Base-by-base conservation (phyloP, 2,329 filamentous ascomycete genomes). In the Venturia carpophila region DNA sequence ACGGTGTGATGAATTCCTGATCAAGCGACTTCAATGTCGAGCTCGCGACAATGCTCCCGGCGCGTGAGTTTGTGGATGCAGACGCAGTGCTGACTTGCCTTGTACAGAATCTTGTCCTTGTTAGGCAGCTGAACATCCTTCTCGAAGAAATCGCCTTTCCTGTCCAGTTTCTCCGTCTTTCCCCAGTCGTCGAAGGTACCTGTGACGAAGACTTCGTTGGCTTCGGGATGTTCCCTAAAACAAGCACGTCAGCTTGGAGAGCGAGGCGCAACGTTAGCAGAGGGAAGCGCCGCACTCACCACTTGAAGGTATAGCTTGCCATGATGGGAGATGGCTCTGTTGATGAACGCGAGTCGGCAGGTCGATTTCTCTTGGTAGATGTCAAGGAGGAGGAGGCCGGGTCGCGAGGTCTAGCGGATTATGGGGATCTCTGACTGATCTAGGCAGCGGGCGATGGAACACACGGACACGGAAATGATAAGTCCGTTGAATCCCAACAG, bases 141-240 rank as follows among this genome's bases (percentile, higher is more conserved):
- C 77, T 89, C 82, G 77, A 95, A 96, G 71, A 83, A 71, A 61
- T 86, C 81, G 73, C 84, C 89, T 49, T 86, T 82, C 79, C 91
- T 91, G 60, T 92, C 87, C 66, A 99, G 84, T 80, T 89, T 85
- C 75, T 93, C 85, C 65, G 86, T 91, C 82, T 94, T 93, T 70
- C 84, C 83, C 94, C 94, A 99, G 79, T 91, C 84, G 79, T 97
- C 93, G 75, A 97, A 97, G 68, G 90, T 93, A 75, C 94, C 94
- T 49, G 93, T 97, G 71, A 97, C 94, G 77, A 89, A 93, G 76
- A 97, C 93, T 75, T 95, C 89, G 70, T 87, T 83, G 74, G 90
- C 92, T 49, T 63, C 64, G 71, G 86, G 81, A 76, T 94, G 87
- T 74, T 88, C 86, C 93, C 93, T 97, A 27, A 78, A 34, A 70